Conservation (phyloP, 306 rosid species). For the Fagus crenata region DNA sequence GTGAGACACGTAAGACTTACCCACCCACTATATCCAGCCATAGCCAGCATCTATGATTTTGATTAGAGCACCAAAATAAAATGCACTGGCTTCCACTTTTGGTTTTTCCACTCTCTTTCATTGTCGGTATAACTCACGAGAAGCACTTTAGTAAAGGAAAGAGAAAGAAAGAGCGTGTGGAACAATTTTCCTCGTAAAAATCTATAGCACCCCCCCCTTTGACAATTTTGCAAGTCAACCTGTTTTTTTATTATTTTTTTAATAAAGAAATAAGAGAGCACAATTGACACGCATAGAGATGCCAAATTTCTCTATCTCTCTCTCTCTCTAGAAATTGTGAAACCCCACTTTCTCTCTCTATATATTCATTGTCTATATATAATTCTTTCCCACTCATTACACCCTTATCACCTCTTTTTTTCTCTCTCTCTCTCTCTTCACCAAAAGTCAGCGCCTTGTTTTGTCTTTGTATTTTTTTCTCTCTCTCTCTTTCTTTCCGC, state of each 20-base stretch:
- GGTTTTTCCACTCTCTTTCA: background rate
- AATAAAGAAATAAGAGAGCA: background rate
- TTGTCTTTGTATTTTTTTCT: constrained; percentile 32
- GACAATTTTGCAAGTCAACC: constrained; percentile 49
- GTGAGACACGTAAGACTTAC: background rate
- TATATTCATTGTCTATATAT: constrained; percentile 32
- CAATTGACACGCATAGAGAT: constrained; percentile 43
- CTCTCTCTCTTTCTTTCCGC: constrained; percentile 18
- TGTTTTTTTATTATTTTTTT: constrained; percentile 10
- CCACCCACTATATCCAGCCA: background rate
- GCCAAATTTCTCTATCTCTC: constrained; percentile 28
- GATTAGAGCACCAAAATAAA: constrained; percentile 24
- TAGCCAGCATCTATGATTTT: background rate
- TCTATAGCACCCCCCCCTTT: constrained; percentile 29
- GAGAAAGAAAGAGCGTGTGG: constrained; percentile 50
- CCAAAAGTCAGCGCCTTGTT: constrained; percentile 68
- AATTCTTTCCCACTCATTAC: constrained; percentile 41
- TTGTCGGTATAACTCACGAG: constrained; percentile 56
- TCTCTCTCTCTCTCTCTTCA: background rate
- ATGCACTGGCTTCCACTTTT: constrained; percentile 21
- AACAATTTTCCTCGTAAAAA: constrained; percentile 15
- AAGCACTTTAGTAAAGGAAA: constrained; percentile 22
- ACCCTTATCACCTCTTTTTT: constrained; percentile 29
- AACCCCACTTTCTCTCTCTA: constrained; percentile 34
- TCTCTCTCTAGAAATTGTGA: constrained; percentile 24